These are phyloP conservation scores for Diaporthe nobilis DNA, from an alignment of 2,329 filamentous ascomycete genomes.

Conservation along the genomic window DNA sequence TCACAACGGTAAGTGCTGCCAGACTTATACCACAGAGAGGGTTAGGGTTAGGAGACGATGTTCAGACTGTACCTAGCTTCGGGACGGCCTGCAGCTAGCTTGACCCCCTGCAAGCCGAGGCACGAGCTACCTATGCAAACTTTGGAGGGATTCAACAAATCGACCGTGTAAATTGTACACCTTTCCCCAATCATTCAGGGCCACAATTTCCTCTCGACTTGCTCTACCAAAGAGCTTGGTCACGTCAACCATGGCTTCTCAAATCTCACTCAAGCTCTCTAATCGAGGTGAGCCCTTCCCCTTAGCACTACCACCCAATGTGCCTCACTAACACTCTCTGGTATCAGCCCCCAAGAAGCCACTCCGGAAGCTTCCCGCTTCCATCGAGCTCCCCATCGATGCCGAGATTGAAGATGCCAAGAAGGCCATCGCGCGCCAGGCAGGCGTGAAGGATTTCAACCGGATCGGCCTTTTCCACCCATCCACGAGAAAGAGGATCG, in stretches of 20 bases:
- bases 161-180: not conserved
- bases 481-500: conserved; percentile 72
- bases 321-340: not conserved
- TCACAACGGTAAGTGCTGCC: too few relatives aligned
- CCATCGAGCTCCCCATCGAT: conserved; percentile 62
- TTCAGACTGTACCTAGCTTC: not conserved
- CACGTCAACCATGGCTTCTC: conserved; percentile 35
- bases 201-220: not conserved
- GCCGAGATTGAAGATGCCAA: conserved; percentile 75
- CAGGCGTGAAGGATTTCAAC: conserved; percentile 69
- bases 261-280: conserved; percentile 38
- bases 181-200: not conserved
- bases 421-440: conserved; percentile 64
- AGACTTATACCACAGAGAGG: not conserved
- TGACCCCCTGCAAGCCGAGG: conserved; percentile 17
- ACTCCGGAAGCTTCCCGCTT: conserved; percentile 67
- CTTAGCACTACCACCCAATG: not conserved
- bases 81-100: not conserved
- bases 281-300: conserved; percentile 24
- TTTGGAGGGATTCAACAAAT: conserved; percentile 33
- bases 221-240: conserved; percentile 21
- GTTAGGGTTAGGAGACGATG: not conserved
- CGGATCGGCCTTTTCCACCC: conserved; percentile 75
- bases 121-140: not conserved
- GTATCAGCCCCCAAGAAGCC: conserved; percentile 60